phyloP scores from a whole-genome alignment of 1,284 basidiomycete genomes.

The Coniophora puteana region DNA sequence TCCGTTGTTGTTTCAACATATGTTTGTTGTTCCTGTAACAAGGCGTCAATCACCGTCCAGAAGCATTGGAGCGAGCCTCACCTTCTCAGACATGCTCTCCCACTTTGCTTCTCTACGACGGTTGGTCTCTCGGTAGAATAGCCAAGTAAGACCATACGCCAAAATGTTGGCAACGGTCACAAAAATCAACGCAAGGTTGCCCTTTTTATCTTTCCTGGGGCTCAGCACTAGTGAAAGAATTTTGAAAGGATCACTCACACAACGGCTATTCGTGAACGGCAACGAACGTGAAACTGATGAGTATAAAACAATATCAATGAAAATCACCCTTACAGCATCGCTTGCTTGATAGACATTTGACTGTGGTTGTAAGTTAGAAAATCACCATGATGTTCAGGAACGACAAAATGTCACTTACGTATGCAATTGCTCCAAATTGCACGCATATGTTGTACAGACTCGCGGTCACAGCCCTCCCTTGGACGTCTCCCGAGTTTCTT shows the following conservation, averaged over 20 bases:
- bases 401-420: slow-evolving; percentile 33
- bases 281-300: too few species aligned
- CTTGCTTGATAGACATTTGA: slow-evolving; percentile 43
- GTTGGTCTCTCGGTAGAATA: slow-evolving; percentile 56
- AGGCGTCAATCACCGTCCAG: not conserved
- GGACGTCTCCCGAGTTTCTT: slow-evolving; percentile 55
- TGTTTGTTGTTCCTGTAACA: slow-evolving; percentile 44
- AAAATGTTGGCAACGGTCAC: slow-evolving; percentile 36
- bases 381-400: too few species aligned
- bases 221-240: not conserved
- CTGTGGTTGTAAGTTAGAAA: slow-evolving; percentile 20
- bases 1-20: slow-evolving; percentile 58
- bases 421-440: slow-evolving; percentile 48
- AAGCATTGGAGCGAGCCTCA: slow-evolving; percentile 22
- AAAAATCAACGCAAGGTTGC: slow-evolving; percentile 33
- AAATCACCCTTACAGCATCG: slow-evolving; percentile 37
- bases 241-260: slow-evolving; percentile 31
- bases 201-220: slow-evolving; percentile 39
- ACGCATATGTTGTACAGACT: slow-evolving; percentile 63
- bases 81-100: slow-evolving; percentile 49
- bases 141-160: slow-evolving; percentile 46
- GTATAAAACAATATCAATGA: too few species aligned
- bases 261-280: too few species aligned
- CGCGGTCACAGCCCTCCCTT: slow-evolving; percentile 55
- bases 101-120: slow-evolving; percentile 47